A percentile compares a stretch with the other conserved stretches of the same genome.
These are phyloP conservation scores for Debaryomycetaceae sp. DNA, from an alignment of 1,139 yeast species.

Conservation along the genomic window DNA sequence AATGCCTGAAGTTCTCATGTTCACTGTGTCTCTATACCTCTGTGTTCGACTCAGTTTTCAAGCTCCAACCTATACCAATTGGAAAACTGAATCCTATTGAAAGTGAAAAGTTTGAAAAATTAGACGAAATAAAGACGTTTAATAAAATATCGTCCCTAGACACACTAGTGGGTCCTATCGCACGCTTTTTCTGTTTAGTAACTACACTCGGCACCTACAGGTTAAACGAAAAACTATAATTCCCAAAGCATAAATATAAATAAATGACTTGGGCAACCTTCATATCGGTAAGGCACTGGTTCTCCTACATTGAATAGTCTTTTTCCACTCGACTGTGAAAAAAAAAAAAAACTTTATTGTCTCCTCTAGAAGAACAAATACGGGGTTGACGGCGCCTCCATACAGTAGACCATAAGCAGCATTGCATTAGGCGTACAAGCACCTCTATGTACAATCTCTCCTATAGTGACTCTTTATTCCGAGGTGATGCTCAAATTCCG, in stretches of 20 bases:
- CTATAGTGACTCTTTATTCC: not conserved
- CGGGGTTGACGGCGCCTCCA: not conserved
- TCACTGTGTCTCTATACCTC: not conserved
- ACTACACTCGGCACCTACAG: not conserved
- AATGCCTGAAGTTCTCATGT: not conserved
- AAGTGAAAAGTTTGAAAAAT: not conserved
- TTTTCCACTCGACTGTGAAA: not conserved
- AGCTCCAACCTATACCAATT: not conserved
- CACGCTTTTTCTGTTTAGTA: not conserved
- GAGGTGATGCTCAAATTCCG: too few relatives aligned
- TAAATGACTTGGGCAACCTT: not conserved
- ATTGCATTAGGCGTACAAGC: not conserved
- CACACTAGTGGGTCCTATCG: not conserved
- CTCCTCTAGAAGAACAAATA: not conserved
- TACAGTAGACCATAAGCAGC: not conserved
- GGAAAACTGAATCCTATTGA: not conserved
- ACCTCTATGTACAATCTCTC: not conserved
- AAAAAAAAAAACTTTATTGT: not conserved
- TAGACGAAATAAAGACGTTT: not conserved
- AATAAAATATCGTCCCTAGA: not conserved
- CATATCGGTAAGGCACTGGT: not conserved
- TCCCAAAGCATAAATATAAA: not conserved
- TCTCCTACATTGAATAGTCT: not conserved
- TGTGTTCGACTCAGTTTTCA: not conserved
- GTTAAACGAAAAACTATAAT: not conserved